phyloP scores from a whole-genome alignment of 2,329 filamentous ascomycete species.

The Aureobasidium lini region DNA sequence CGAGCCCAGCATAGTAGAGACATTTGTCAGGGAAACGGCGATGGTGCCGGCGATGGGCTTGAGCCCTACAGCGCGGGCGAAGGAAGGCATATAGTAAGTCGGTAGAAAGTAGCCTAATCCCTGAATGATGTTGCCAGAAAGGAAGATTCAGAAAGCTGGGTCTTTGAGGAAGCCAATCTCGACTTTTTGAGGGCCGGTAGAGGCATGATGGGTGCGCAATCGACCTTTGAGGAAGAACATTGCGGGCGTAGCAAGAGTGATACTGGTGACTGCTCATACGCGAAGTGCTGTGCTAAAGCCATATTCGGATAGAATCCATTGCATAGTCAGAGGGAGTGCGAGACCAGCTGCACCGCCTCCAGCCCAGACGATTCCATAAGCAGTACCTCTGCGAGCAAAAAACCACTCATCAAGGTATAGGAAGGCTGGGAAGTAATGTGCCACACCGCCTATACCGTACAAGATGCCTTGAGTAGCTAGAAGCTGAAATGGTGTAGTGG shows the following conservation, averaged over 20 bases:
- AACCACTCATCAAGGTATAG: too few relatives aligned
- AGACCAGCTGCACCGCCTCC: too few relatives aligned
- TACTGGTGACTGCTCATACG: too few relatives aligned
- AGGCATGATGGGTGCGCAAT: constrained; percentile 14
- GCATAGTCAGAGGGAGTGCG: too few relatives aligned
- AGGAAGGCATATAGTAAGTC: constrained; percentile 36
- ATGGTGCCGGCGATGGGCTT: constrained; percentile 29
- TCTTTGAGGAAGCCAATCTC: constrained; percentile 20
- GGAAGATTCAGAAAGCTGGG: constrained; percentile 35
- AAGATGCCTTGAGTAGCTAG: too few relatives aligned
- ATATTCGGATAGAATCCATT: too few relatives aligned
- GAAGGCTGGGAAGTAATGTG: too few relatives aligned
- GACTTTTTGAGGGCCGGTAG: constrained; percentile 24
- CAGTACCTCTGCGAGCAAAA: too few relatives aligned
- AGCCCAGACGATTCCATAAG: too few relatives aligned
- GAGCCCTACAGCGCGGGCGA: constrained; percentile 32
- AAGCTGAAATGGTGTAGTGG: too few relatives aligned
- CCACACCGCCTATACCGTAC: too few relatives aligned
- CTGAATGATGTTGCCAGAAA: constrained; percentile 36
- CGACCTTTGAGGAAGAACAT: constrained; percentile 16
- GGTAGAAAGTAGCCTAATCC: constrained; percentile 38
- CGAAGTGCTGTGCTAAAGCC: too few relatives aligned
- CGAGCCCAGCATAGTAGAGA: constrained; percentile 29
- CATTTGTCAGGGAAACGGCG: constrained; percentile 34
- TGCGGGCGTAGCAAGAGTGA: background rate